Conservation (phyloP, 768 basidiomycete genomes). For the Calocybe cyanea region DNA sequence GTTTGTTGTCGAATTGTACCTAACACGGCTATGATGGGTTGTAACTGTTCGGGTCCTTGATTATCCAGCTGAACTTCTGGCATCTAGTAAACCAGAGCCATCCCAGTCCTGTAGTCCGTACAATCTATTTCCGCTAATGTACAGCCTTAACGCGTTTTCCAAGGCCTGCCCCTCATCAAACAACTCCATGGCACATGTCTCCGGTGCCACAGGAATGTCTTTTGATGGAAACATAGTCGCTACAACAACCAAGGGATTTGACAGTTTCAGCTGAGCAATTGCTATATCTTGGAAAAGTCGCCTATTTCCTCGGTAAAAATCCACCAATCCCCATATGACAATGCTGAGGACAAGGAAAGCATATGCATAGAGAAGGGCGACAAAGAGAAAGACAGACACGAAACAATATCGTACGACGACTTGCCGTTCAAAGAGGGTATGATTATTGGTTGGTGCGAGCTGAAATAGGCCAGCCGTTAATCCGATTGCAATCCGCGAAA, state of each 20-base stretch:
- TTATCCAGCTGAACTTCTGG: no score
- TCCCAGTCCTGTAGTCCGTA: background rate
- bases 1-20: no score
- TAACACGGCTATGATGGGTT: no score
- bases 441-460: background rate
- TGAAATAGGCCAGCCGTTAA: background rate
- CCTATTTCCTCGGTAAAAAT: background rate
- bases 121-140: background rate
- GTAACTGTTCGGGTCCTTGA: no score
- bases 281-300: background rate
- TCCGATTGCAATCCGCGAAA: conserved; percentile 1
- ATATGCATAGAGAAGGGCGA: background rate
- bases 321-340: background rate
- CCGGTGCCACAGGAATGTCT: background rate
- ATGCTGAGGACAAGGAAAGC: conserved; percentile 1
- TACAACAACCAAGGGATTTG: background rate
- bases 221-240: background rate
- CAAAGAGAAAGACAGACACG: background rate
- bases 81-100: no score
- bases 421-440: background rate
- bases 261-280: background rate
- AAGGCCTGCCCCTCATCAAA: background rate
- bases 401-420: background rate
- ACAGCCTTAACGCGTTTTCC: background rate
- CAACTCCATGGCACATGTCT: background rate